Evolutionary conservation across 108 stramenopile genomes (phyloP), one percentile per base, ranked within the genome.

Genomic region (Nitzschia putrida): DNA sequence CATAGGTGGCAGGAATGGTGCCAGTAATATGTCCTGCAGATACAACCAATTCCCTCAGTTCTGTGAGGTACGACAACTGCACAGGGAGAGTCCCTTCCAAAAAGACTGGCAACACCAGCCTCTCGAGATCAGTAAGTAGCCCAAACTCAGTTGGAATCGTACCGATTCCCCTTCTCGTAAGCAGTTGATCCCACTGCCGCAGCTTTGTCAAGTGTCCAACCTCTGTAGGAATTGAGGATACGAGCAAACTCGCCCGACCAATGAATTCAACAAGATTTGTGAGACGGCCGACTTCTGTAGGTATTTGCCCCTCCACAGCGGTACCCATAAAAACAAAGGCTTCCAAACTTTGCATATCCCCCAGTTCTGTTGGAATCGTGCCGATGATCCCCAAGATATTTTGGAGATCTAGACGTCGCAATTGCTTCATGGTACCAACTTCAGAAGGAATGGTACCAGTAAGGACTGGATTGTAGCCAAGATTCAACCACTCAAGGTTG

Each of bases 81-180:
- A 66, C 10, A 29, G 86, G 74, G 14, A 90, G 56, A 0, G 77
- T 69, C 16, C 88, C 88, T 52, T 72, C 70, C 53, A 83, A 57
- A 2, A 74, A 74, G 0, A 69, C 68, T 9, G 76, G 60, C 11
- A 85, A 45, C 23, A 72, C 63, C 18, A 88, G 60, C 8, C 63
- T 57, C 59, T 59, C 64, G 8, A 88, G 54, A 34, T 71, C 66
- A 25, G 83, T 59, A n/a, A 86, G 21, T 7, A 60, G 42, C 20
- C 85, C 85, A 40, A 92, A 54, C 56, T 86, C 81, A 9, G 70
- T 70, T 0, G 91, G 91, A 34, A 92, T 66, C 9, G 63, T 24
- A 13, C 91, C 91, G 8, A 50, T 59, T 65, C 86, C 73, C 9
- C 53, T 49, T 9, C 57, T 53, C 45, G 47, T 64, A 53, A 47